Conservation (phyloP, 2,329 filamentous ascomycete species). For the Cladophialophora chaetospira region DNA sequence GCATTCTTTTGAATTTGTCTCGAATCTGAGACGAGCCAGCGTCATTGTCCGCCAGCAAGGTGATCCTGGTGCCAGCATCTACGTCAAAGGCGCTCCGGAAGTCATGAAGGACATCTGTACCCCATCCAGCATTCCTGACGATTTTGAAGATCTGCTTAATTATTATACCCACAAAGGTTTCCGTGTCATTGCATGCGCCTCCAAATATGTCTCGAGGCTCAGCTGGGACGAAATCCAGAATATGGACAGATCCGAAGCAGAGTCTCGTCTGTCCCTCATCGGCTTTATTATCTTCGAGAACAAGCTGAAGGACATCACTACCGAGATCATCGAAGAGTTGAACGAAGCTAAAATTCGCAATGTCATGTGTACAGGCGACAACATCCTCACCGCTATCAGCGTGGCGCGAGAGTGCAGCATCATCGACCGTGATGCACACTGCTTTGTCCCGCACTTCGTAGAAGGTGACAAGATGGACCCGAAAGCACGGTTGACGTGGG, state of each 20-base stretch:
- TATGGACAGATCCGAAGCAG: slow-evolving; percentile 83
- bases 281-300: slow-evolving; percentile 99
- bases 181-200: slow-evolving; percentile 92
- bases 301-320: slow-evolving; percentile 88
- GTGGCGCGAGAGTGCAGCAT: slow-evolving; percentile 88
- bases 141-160: slow-evolving; percentile 86
- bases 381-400: slow-evolving; percentile 94
- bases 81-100: slow-evolving; percentile 95
- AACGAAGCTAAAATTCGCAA: slow-evolving; percentile 79
- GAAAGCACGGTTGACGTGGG: slow-evolving; percentile 77
- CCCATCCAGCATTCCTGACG: slow-evolving; percentile 76
- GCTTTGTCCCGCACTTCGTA: slow-evolving; percentile 87
- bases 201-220: slow-evolving; percentile 81
- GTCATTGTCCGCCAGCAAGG: slow-evolving; percentile 90
- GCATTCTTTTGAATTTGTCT: slow-evolving; percentile 92
- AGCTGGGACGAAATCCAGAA: slow-evolving; percentile 95
- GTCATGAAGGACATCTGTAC: slow-evolving; percentile 93
- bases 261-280: slow-evolving; percentile 80
- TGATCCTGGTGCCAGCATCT: slow-evolving; percentile 79
- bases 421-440: slow-evolving; percentile 77
- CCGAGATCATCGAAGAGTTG: slow-evolving; percentile 78
- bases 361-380: slow-evolving; percentile 97
- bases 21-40: slow-evolving; percentile 86
- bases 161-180: slow-evolving; percentile 96
- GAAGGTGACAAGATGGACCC: slow-evolving; percentile 75